Percentiles rank a stretch among this genome's conserved stretches.
Conservation (phyloP, 2,329 filamentous ascomycete species). For the Diaporthe nobilis region DNA sequence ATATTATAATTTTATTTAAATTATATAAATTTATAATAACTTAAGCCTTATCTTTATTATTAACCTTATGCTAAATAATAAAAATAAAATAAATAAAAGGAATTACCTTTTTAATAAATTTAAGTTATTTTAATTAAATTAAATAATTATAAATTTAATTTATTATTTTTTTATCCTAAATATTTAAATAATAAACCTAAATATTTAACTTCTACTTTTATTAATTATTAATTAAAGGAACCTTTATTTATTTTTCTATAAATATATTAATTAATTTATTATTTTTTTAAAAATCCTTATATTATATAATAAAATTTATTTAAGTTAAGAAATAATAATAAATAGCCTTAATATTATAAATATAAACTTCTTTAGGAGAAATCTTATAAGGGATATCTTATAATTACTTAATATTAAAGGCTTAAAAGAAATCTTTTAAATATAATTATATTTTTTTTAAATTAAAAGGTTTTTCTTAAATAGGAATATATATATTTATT, state of each 20-base stretch:
- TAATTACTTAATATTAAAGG: background rate
- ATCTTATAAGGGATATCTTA: background rate
- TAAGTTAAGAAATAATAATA: background rate
- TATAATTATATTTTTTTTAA: background rate
- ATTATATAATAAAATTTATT: background rate
- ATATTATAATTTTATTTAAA: background rate
- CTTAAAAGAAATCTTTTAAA: background rate
- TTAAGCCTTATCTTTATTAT: too few species aligned
- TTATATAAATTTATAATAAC: too few species aligned
- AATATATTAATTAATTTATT: background rate
- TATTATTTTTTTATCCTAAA: background rate
- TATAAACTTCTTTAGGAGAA: background rate
- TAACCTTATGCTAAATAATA: background rate
- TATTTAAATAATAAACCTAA: background rate
- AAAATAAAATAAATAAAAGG: background rate
- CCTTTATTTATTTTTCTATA: background rate
- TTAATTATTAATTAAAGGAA: background rate
- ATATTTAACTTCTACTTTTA: background rate
- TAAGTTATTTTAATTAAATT: too few species aligned
- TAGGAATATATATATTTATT: background rate
- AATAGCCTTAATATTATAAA: background rate
- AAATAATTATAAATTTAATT: background rate
- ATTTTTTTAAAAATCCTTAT: background rate
- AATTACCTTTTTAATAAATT: background rate
- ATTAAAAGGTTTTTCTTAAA: background rate